phyloP scores from a whole-genome alignment of 164 flowering plant species.

The Pachysandra terminalis region DNA sequence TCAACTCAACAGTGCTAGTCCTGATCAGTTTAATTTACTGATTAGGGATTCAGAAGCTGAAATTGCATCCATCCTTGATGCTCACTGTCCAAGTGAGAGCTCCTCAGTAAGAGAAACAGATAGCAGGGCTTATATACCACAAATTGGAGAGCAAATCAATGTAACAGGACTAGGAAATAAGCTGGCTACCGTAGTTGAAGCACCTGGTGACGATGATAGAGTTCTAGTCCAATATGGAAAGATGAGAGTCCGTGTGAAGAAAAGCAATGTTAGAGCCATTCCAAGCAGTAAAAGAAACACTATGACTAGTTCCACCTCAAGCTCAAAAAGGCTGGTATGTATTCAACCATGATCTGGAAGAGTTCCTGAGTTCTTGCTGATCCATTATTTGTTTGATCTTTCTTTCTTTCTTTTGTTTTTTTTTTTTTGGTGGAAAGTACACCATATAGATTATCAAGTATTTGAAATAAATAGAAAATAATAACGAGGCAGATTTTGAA shows the following conservation, averaged over 20 bases:
- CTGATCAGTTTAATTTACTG: constrained; percentile 47
- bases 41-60: constrained; percentile 59
- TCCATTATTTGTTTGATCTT: not conserved
- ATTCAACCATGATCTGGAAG: not conserved
- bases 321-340: constrained; percentile 46
- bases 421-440: too few relatives aligned
- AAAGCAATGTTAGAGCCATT: constrained; percentile 40
- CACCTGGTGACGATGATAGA: constrained; percentile 55
- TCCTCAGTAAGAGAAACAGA: constrained; percentile 18
- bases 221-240: constrained; percentile 75
- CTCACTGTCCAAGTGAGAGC: constrained; percentile 30
- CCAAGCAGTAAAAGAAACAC: constrained; percentile 23
- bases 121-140: constrained; percentile 38
- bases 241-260: constrained; percentile 56
- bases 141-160: constrained; percentile 68
- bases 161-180: constrained; percentile 64
- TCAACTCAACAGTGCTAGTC: constrained; percentile 35
- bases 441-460: too few relatives aligned
- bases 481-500: not conserved
- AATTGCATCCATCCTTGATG: constrained; percentile 59
- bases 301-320: constrained; percentile 18
- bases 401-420: too few relatives aligned
- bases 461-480: too few relatives aligned
- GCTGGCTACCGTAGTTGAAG: constrained; percentile 74
- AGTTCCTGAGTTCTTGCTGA: not conserved